A percentile compares a stretch with the other conserved stretches of the same genome.
These are phyloP conservation scores for Tulasnella sp. DNA, from an alignment of 768 basidiomycete genomes.

Conservation along the genomic window DNA sequence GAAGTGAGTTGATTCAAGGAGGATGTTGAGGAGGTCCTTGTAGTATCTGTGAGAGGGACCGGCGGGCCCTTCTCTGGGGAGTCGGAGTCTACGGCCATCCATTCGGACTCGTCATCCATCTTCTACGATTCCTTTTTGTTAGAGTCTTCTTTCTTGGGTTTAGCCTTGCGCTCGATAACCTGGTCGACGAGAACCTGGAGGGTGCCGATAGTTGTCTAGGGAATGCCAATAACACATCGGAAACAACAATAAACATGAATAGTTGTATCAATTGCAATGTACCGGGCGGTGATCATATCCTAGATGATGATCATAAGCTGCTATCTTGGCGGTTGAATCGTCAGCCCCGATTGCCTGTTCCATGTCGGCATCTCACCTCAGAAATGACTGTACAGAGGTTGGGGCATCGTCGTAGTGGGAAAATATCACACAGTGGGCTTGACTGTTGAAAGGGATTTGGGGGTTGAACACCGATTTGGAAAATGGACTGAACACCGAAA, in stretches of 20 bases:
- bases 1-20: constrained; percentile 45
- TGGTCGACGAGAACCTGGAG: constrained; percentile 48
- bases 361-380: background rate
- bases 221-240: constrained; percentile 25
- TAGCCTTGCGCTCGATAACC: constrained; percentile 35
- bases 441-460: background rate
- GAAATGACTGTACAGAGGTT: background rate
- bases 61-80: constrained; percentile 19
- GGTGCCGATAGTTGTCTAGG: constrained; percentile 59
- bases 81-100: constrained; percentile 15
- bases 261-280: background rate
- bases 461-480: background rate
- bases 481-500: background rate
- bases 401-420: constrained; percentile 29
- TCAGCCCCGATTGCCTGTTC: background rate
- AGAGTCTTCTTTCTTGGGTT: constrained; percentile 23
- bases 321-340: background rate
- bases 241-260: constrained; percentile 26
- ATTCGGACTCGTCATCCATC: background rate
- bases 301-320: constrained; percentile 24
- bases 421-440: background rate
- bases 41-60: constrained; percentile 53
- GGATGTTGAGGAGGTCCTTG: constrained; percentile 67
- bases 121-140: constrained; percentile 9
- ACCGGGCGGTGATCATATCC: background rate